Conservation (phyloP, 1,284 basidiomycete genomes). For the Ustilago trichophora region DNA sequence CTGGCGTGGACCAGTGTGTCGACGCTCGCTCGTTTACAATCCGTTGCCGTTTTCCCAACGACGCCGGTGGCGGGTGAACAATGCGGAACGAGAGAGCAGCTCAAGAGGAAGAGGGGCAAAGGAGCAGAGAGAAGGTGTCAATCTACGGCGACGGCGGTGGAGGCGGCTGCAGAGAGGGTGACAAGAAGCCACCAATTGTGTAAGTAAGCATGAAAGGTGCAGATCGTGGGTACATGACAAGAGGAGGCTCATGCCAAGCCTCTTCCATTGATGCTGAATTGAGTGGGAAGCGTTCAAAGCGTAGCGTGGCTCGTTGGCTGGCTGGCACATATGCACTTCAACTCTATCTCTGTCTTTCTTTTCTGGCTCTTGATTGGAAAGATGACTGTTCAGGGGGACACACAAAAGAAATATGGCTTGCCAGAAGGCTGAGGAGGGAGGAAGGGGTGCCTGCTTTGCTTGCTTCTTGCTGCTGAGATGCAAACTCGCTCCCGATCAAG, state of each 20-base stretch:
- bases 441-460: no score
- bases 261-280: background rate
- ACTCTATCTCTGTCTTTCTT: conserved; percentile 1
- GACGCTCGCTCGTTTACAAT: background rate
- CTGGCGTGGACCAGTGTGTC: no score
- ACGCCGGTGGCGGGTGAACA: background rate
- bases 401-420: no score
- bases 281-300: background rate
- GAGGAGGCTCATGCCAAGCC: no score
- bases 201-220: conserved; percentile 9
- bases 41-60: background rate
- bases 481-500: no score
- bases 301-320: background rate
- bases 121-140: background rate
- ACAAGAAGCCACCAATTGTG: conserved; percentile 12
- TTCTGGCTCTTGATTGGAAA: background rate
- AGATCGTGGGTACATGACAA: conserved; percentile 19
- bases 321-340: conserved; percentile 2
- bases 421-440: no score
- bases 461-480: no score
- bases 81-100: background rate
- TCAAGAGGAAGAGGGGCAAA: no score
- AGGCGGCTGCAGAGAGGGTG: background rate
- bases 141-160: background rate
- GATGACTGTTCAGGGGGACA: conserved; percentile 6